Evolutionary conservation across 306 rosid genomes (phyloP).

Genomic region (Lathyrus oleraceus): DNA sequence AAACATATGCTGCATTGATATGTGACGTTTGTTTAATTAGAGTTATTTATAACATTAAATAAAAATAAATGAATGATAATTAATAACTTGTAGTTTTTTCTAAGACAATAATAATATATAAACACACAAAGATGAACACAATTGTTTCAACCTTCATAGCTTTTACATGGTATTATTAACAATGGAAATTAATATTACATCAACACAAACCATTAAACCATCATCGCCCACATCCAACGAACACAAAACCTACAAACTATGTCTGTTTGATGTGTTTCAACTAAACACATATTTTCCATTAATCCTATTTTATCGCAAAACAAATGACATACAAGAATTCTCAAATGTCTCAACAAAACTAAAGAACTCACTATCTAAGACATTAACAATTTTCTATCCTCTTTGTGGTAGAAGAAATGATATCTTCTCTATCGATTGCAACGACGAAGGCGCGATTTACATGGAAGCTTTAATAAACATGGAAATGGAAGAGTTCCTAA

Average conservation of each 20-base stretch:
- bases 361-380: constrained; percentile 46
- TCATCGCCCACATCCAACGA: constrained; percentile 32
- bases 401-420: constrained; percentile 46
- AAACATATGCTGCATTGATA: neutral
- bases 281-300: constrained; percentile 43
- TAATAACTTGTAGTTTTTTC: neutral
- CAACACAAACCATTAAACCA: constrained; percentile 49
- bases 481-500: constrained; percentile 44
- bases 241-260: constrained; percentile 29
- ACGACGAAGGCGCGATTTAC: constrained; percentile 48
- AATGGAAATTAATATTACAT: constrained; percentile 46
- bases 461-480: constrained; percentile 44
- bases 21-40: neutral
- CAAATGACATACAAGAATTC: neutral
- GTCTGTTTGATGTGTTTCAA: constrained; percentile 43
- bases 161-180: neutral
- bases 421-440: constrained; percentile 41
- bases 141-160: neutral
- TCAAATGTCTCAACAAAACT: constrained; percentile 27
- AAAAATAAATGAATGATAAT: neutral
- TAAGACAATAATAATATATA: constrained; percentile 5
- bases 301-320: constrained; percentile 37
- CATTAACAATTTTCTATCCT: constrained; percentile 53
- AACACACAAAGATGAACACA: neutral
- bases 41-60: neutral